phyloP scores from a whole-genome alignment of 2,329 filamentous ascomycete species.

The Neofusicoccum umdonicola region DNA sequence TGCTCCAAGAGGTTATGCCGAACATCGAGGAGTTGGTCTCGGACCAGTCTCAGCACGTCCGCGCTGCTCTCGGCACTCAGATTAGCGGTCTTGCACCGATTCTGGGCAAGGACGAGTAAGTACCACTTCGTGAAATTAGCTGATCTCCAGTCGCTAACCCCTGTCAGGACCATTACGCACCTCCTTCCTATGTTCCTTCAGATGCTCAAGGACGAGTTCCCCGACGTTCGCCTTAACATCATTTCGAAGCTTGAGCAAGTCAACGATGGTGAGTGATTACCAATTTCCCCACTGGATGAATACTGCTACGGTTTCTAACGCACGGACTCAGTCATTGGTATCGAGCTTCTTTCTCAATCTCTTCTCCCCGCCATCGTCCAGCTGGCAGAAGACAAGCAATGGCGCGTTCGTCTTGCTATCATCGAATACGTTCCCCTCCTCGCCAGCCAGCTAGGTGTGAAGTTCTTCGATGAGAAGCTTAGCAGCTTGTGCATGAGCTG shows the following conservation, averaged over 20 bases:
- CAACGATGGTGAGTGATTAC: conserved; percentile 70
- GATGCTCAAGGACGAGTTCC: conserved; percentile 99
- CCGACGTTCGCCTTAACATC: conserved; percentile 95
- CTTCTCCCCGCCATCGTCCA: conserved; percentile 96
- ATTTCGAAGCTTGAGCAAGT: conserved; percentile 99
- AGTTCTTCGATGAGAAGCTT: conserved; percentile 98
- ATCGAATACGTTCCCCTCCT: conserved; percentile 98
- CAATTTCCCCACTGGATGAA: neutral
- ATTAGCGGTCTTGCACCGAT: conserved; percentile 97
- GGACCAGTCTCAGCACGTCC: conserved; percentile 94
- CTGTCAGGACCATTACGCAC: conserved; percentile 81
- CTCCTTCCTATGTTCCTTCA: conserved; percentile 97
- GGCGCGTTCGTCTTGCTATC: conserved; percentile 94
- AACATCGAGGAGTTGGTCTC: conserved; percentile 95
- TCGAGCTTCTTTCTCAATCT: conserved; percentile 93
- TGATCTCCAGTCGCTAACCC: conserved; percentile 1
- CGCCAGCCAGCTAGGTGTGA: conserved; percentile 89
- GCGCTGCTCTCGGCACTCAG: conserved; percentile 90
- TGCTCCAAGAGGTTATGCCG: conserved; percentile 95
- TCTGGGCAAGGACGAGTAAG: conserved; percentile 94
- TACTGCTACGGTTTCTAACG: neutral
- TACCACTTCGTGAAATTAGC: conserved; percentile 22
- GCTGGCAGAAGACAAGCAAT: conserved; percentile 98
- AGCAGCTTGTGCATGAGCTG: conserved; percentile 96
- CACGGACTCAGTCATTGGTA: conserved; percentile 76